Evolutionary conservation across 768 basidiomycete species (phyloP).

Genomic region (Naganishia vishniacii): DNA sequence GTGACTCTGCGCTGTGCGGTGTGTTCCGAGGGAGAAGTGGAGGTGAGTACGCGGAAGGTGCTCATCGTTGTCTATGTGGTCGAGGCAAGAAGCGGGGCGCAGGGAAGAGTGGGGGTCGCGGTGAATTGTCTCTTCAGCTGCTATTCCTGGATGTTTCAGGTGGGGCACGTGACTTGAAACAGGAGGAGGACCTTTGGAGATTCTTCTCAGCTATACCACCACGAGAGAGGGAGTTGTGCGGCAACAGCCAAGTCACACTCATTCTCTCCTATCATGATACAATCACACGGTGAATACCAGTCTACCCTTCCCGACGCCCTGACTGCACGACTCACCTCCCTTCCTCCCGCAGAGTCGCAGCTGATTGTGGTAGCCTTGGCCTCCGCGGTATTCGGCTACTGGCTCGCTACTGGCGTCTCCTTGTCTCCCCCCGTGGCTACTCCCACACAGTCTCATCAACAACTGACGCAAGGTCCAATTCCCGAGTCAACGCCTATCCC

Average conservation of each 20-base stretch:
- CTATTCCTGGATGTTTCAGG: not conserved
- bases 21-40: not conserved
- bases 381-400: conserved; percentile 12
- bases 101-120: not conserved
- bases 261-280: not conserved
- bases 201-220: no score
- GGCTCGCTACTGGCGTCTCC: not conserved
- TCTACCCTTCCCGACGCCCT: not conserved
- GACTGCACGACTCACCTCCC: no score
- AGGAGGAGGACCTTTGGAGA: not conserved
- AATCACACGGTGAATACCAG: conserved; percentile 1
- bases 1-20: conserved; percentile 8
- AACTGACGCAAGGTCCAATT: no score
- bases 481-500: not conserved
- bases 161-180: not conserved
- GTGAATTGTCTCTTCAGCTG: no score
- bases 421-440: not conserved
- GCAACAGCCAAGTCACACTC: not conserved
- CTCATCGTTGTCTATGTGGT: not conserved
- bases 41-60: not conserved
- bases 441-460: no score
- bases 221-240: no score
- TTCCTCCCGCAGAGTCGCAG: not conserved
- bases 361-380: conserved; percentile 1
- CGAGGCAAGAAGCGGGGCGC: no score